These are phyloP conservation scores for Pleurotus salmoneostramineus DNA, from an alignment of 768 basidiomycete genomes.

Conservation along the genomic window DNA sequence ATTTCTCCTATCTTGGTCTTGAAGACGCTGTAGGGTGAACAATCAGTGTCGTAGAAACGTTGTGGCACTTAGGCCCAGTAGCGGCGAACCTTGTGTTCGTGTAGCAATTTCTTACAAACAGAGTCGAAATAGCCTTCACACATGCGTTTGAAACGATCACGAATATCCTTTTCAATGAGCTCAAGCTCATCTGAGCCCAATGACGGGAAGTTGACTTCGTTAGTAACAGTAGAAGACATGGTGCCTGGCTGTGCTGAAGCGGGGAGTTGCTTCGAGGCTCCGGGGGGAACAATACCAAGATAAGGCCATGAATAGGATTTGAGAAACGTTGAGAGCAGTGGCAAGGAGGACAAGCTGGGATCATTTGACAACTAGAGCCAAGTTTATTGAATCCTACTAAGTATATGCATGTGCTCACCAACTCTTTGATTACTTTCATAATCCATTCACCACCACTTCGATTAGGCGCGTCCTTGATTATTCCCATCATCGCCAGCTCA, in stretches of 20 bases:
- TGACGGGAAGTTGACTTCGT: slow-evolving; percentile 31
- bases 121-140: slow-evolving; percentile 92
- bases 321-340: slow-evolving; percentile 86
- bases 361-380: slow-evolving; percentile 77
- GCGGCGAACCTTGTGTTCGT: slow-evolving; percentile 80
- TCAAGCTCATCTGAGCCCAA: slow-evolving; percentile 57
- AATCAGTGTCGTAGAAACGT: background rate
- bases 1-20: slow-evolving; percentile 95
- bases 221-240: slow-evolving; percentile 35
- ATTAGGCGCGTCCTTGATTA: slow-evolving; percentile 69
- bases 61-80: background rate
- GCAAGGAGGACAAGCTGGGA: slow-evolving; percentile 80
- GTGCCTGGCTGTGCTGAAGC: slow-evolving; percentile 51
- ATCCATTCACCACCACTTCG: slow-evolving; percentile 84
- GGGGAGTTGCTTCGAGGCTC: slow-evolving; percentile 54
- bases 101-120: slow-evolving; percentile 86
- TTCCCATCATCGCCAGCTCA: slow-evolving; percentile 84
- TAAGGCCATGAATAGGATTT: slow-evolving; percentile 90
- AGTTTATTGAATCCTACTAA: background rate
- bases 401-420: slow-evolving; percentile 48
- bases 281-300: slow-evolving; percentile 67
- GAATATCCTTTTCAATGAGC: slow-evolving; percentile 80
- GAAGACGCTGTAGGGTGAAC: slow-evolving; percentile 60
- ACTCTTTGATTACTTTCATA: slow-evolving; percentile 80
- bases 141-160: slow-evolving; percentile 88